These are phyloP conservation scores for Arthrobotrys sphaeroides DNA, from an alignment of 2,329 filamentous ascomycete genomes.

Conservation along the genomic window DNA sequence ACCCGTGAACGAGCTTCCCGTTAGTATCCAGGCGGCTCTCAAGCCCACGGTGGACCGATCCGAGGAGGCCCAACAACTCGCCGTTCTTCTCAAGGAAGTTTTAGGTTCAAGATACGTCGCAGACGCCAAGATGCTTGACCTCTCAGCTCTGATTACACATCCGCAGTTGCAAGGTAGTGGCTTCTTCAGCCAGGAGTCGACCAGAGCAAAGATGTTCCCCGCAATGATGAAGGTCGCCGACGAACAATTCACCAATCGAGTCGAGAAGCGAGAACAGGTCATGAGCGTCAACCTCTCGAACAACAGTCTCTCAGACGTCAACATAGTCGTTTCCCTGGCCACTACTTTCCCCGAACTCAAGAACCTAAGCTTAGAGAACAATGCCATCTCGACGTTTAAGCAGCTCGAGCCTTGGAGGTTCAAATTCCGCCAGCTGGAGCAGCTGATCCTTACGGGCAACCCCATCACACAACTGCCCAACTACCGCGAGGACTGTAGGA, in stretches of 20 bases:
- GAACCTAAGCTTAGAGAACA: conserved; percentile 88
- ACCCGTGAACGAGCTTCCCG: conserved; percentile 50
- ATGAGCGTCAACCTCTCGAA: conserved; percentile 81
- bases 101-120: conserved; percentile 78
- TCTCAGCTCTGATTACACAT: conserved; percentile 80
- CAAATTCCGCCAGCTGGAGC: conserved; percentile 80
- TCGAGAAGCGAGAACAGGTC: conserved; percentile 80
- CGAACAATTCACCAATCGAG: conserved; percentile 74
- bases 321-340: conserved; percentile 77
- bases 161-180: conserved; percentile 76
- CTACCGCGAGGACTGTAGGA: conserved; percentile 74
- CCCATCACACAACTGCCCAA: conserved; percentile 72
- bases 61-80: conserved; percentile 54
- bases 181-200: conserved; percentile 76
- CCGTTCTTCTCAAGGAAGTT: conserved; percentile 73
- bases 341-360: conserved; percentile 84
- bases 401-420: conserved; percentile 78
- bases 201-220: conserved; percentile 86
- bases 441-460: conserved; percentile 80
- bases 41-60: conserved; percentile 56
- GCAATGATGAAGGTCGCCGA: conserved; percentile 89
- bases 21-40: conserved; percentile 56
- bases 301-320: conserved; percentile 79
- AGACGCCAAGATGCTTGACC: conserved; percentile 77
- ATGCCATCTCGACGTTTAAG: conserved; percentile 75